Evolutionary conservation across 345 rosid species (phyloP), one percentile per base, ranked within the genome.

Genomic region (Ailanthus altissimus): DNA sequence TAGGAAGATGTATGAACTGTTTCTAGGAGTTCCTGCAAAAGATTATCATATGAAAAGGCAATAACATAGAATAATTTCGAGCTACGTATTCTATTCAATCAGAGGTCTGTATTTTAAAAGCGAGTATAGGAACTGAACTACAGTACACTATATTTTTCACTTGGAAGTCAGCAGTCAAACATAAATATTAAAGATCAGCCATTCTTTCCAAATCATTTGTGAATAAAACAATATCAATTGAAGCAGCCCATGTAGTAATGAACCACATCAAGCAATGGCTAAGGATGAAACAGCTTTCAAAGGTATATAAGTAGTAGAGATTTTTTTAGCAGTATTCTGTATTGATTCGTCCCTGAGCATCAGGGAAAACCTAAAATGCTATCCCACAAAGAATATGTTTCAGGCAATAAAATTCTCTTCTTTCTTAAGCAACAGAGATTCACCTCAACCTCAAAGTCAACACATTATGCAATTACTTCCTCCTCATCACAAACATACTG

Each of bases 151-250:
- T 49, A 38, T 28, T 26, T 49, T 10, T 67, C 53, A 47, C 53
- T n/a, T 70, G 12, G 14, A 64, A 40, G 15, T 64, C 26, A 2
- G 16, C 69, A 46, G 25, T 67, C 45, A 26, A 49, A 26, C 57
- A 69, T 43, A 50, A 45, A 28, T 49, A 28, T 4, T 69, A 51
- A 49, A 68, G 15, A 49, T 36, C 75, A 32, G 38, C 8, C 18
- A 51, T 36, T n/a, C 14, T 40, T 63, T 63, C 46, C 50, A n/a
- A 68, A 71, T 18, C 32, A n/a, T 38, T 63, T 38, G 68, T 63
- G 1, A 56, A 12, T 53, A 18, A n/a, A 40, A 56, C 4, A 21
- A 53, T 7, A 54, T 38, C 70, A 11, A 10, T 11, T n/a, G 36
- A 21, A 21, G 62, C 46, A 53, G n/a, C n/a, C 40, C 32, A 16